Conservation (phyloP, 1,139 yeast genomes). For the Hyphopichia pseudoburtonii region DNA sequence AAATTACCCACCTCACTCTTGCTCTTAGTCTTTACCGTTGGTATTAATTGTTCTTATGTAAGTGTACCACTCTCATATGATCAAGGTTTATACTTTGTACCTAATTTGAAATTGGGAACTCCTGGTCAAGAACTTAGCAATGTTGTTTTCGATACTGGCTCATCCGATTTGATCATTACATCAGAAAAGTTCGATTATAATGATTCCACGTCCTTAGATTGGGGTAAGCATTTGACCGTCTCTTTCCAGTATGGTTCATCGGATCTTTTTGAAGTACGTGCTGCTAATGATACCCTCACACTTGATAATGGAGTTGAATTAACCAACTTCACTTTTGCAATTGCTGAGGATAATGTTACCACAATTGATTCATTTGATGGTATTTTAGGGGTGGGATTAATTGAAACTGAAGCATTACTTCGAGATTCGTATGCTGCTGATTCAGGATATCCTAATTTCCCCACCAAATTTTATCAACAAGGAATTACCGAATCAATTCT, state of each 20-base stretch:
- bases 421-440: conserved; percentile 9
- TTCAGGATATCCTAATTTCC: conserved; percentile 14
- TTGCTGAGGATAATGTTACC: conserved; percentile 3
- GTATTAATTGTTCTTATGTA: too few species aligned
- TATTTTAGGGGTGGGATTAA: conserved; percentile 22
- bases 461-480: conserved; percentile 13
- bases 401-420: conserved; percentile 3
- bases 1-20: too few species aligned
- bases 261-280: conserved; percentile 10
- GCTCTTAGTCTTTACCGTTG: too few species aligned
- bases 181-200: conserved; percentile 8
- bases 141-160: conserved; percentile 23
- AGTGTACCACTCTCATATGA: too few species aligned
- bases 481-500: conserved; percentile 13
- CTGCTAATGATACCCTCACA: conserved; percentile 12
- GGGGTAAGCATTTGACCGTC: conserved; percentile 6
- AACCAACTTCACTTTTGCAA: conserved; percentile 10
- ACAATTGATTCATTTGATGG: conserved; percentile 12
- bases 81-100: neutral
- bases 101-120: conserved; percentile 16
- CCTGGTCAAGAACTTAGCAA: conserved; percentile 14
- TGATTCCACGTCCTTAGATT: conserved; percentile 12
- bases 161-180: conserved; percentile 20
- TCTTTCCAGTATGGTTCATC: conserved; percentile 15
- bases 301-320: conserved; percentile 6